These are phyloP conservation scores for Rosa persica DNA, from an alignment of 306 rosid species.

Conservation along the genomic window DNA sequence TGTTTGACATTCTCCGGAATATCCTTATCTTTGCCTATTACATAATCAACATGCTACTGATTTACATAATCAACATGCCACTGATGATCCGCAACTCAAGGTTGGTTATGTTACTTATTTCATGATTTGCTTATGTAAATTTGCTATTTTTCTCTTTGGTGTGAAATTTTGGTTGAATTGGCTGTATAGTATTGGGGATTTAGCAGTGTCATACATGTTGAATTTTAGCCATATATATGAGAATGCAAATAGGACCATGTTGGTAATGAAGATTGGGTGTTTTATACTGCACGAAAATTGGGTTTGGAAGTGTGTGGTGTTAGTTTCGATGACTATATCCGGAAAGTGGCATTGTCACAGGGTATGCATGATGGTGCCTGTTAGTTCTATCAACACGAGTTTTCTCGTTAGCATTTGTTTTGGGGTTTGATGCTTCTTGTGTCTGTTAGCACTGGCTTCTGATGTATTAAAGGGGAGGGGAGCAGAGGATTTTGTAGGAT, in stretches of 20 bases:
- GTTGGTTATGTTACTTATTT: not conserved
- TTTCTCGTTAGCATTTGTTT: slow-evolving; percentile 69
- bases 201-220: no score
- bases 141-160: no score
- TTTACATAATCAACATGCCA: not conserved
- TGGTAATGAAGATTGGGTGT: no score
- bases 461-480: no score
- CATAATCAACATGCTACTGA: no score
- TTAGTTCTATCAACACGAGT: slow-evolving; percentile 20
- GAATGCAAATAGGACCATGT: no score
- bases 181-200: no score
- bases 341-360: slow-evolving; percentile 86
- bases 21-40: not conserved
- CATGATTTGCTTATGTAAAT: not conserved
- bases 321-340: slow-evolving; percentile 71
- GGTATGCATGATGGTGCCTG: slow-evolving; percentile 56
- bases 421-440: no score
- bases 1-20: not conserved
- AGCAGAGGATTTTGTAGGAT: no score
- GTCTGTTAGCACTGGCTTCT: no score
- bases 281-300: slow-evolving; percentile 78
- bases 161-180: no score
- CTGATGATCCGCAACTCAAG: not conserved
- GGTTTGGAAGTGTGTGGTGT: slow-evolving; percentile 72
- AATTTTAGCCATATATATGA: no score